A percentile compares a stretch with the other conserved stretches of the same genome.
phyloP scores from a whole-genome alignment of 23 red algal species.

The Gracilaria gracilis region DNA sequence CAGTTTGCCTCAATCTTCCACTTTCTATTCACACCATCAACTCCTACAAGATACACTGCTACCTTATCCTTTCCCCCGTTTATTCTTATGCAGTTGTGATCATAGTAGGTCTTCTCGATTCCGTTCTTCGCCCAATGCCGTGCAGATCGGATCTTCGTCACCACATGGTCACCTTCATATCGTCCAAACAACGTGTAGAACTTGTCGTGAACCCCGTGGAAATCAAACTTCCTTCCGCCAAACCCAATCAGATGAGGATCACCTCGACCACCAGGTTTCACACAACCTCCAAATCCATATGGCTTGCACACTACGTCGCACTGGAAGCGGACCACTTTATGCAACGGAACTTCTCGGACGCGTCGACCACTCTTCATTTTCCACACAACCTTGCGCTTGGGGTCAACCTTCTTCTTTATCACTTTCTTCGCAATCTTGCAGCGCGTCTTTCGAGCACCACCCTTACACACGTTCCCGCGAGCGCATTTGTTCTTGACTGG shows the following conservation, averaged over 20 bases:
- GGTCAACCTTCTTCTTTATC: background rate
- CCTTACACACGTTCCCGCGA: background rate
- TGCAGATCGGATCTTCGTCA: conserved; percentile 17
- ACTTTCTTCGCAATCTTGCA: background rate
- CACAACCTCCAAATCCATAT: background rate
- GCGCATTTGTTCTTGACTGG: background rate
- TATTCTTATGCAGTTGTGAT: background rate
- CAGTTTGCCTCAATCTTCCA: background rate
- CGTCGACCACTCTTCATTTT: background rate
- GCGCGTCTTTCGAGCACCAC: background rate
- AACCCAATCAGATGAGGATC: conserved; percentile 36
- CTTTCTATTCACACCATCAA: background rate
- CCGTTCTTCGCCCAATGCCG: background rate
- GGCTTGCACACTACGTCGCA: background rate
- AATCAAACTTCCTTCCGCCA: conserved; percentile 1
- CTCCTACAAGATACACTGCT: background rate
- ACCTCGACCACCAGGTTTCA: conserved; percentile 9
- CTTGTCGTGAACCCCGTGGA: background rate
- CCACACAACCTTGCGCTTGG: background rate
- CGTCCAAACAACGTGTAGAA: conserved; percentile 36
- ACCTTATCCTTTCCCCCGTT: background rate
- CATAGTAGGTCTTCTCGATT: conserved; percentile 23
- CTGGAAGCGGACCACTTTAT: background rate
- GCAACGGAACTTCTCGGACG: background rate
- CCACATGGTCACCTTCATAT: background rate